Evolutionary conservation across 2,329 filamentous ascomycete species (phyloP).

Genomic region (Albifimbria verrucaria): DNA sequence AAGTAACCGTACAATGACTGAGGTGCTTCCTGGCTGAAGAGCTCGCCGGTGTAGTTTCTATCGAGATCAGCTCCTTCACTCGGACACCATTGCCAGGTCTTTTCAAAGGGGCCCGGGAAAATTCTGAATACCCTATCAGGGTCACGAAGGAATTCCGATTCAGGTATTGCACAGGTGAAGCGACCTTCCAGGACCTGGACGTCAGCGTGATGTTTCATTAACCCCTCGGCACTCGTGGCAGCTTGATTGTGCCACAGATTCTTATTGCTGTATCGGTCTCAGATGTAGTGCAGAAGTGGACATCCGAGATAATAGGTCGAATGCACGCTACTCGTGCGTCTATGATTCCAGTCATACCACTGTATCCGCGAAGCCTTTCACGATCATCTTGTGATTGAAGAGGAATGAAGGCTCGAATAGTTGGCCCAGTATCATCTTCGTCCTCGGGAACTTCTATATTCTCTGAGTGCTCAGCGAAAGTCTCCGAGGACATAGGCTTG

Average conservation of each 20-base stretch:
- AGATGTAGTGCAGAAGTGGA: neutral
- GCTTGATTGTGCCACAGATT: neutral
- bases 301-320: neutral
- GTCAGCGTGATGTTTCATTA: neutral
- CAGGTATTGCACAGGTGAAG: neutral
- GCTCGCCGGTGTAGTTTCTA: neutral
- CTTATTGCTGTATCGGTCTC: neutral
- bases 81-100: neutral
- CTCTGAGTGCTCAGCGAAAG: neutral
- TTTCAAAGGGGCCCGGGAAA: neutral
- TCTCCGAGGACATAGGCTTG: neutral
- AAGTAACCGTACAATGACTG: neutral
- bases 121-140: neutral
- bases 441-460: neutral
- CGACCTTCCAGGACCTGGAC: neutral
- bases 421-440: neutral
- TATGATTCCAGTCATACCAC: neutral
- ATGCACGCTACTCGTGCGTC: neutral
- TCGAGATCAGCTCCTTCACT: neutral
- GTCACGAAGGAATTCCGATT: neutral
- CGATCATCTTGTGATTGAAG: neutral
- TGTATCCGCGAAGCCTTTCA: neutral
- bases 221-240: neutral
- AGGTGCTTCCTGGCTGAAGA: neutral
- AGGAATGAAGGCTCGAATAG: neutral